phyloP scores from a whole-genome alignment of 805 yeast genomes.

The Kodamaea lidongshanica region DNA sequence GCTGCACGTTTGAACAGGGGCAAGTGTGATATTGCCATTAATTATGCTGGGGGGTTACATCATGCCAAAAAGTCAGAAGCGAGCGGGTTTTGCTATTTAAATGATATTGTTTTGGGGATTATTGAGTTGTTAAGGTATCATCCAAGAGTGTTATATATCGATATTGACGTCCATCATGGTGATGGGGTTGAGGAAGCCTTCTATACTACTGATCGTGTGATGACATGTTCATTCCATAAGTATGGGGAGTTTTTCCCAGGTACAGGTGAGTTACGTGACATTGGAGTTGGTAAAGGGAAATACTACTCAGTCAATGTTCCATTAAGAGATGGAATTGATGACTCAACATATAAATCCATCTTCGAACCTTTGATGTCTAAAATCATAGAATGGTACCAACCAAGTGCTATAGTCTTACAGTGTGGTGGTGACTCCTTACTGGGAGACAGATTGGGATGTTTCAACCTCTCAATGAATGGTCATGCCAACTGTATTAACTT shows the following conservation, averaged over 20 bases:
- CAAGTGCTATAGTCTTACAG: slow-evolving; percentile 93
- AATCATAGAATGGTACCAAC: slow-evolving; percentile 82
- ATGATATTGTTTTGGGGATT: slow-evolving; percentile 83
- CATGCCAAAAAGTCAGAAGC: slow-evolving; percentile 91
- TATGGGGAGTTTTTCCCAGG: slow-evolving; percentile 94
- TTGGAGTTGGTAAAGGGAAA: slow-evolving; percentile 80
- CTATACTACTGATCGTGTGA: slow-evolving; percentile 84
- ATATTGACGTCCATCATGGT: slow-evolving; percentile 89
- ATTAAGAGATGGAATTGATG: slow-evolving; percentile 89
- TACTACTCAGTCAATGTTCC: slow-evolving; percentile 84
- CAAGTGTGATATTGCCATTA: slow-evolving; percentile 85
- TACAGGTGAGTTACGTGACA: slow-evolving; percentile 80
- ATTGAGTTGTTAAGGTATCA: slow-evolving; percentile 72
- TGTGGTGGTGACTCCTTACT: slow-evolving; percentile 98
- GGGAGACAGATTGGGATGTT: slow-evolving; percentile 93
- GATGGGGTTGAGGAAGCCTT: slow-evolving; percentile 96
- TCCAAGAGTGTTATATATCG: slow-evolving; percentile 82
- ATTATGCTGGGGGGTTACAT: slow-evolving; percentile 90
- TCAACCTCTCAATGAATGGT: slow-evolving; percentile 86
- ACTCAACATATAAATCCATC: slow-evolving; percentile 73
- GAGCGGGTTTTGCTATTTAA: slow-evolving; percentile 84
- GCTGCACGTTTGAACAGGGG: slow-evolving; percentile 76
- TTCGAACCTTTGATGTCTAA: slow-evolving; percentile 83
- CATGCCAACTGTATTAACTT: slow-evolving; percentile 95
- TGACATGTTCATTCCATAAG: slow-evolving; percentile 87